Percentiles rank a stretch among this genome's conserved stretches.
phyloP scores from a whole-genome alignment of 2,329 filamentous ascomycete genomes.

The Calonectria ilicicola region DNA sequence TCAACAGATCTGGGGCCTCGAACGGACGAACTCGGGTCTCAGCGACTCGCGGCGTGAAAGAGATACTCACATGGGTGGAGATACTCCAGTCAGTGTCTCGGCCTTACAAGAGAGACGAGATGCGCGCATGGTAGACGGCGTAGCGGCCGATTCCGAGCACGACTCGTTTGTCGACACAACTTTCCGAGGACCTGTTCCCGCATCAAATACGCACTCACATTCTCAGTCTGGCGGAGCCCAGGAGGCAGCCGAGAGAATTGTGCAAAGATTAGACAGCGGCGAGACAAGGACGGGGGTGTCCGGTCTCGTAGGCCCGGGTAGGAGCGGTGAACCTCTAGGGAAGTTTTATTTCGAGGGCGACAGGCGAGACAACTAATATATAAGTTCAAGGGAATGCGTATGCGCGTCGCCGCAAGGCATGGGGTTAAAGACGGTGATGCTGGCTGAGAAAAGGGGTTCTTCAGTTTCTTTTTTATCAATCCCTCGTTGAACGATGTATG shows the following conservation, averaged over 20 bases:
- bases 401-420: conserved; percentile 16
- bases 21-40: conserved; percentile 64
- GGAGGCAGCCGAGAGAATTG: conserved; percentile 74
- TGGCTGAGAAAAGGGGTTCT: conserved; percentile 1
- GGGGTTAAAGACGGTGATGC: neutral
- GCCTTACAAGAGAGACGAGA: conserved; percentile 66
- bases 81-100: conserved; percentile 60
- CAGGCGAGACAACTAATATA: conserved; percentile 30
- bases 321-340: conserved; percentile 61
- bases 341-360: conserved; percentile 71
- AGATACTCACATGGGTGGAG: conserved; percentile 47
- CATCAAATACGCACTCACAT: conserved; percentile 43
- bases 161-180: conserved; percentile 74
- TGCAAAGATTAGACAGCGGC: conserved; percentile 67
- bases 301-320: conserved; percentile 58
- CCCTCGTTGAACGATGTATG: conserved; percentile 1
- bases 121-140: conserved; percentile 75
- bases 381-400: neutral
- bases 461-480: conserved; percentile 11
- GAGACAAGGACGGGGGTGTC: conserved; percentile 54
- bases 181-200: conserved; percentile 66
- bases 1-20: conserved; percentile 56
- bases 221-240: conserved; percentile 41
- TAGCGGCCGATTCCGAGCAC: conserved; percentile 70
- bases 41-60: conserved; percentile 58